A percentile compares a stretch with the other conserved stretches of the same genome.
Conservation (phyloP, 2,329 filamentous ascomycete genomes). For the Metarhizium anisopliae region DNA sequence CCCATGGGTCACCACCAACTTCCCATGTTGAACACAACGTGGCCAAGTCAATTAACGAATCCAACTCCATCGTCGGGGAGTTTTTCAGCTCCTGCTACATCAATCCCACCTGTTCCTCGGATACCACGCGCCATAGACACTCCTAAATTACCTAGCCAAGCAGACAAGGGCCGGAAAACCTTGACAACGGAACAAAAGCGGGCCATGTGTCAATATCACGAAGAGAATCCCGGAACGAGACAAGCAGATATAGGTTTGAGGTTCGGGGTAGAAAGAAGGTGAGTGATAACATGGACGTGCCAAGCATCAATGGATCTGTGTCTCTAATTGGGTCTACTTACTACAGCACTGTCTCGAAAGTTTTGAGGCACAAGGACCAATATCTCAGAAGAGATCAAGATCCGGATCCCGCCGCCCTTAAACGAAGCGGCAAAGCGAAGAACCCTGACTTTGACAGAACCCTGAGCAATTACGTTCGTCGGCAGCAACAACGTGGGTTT, state of each 20-base stretch:
- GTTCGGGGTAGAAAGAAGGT: conserved; percentile 98
- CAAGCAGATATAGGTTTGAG: conserved; percentile 93
- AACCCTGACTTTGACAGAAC: conserved; percentile 87
- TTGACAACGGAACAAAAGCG: conserved; percentile 85
- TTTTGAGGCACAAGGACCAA: conserved; percentile 87
- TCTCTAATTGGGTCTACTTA: background rate
- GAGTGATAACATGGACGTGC: conserved; percentile 22
- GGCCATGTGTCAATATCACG: conserved; percentile 88
- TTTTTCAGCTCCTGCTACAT: conserved; percentile 50
- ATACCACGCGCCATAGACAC: conserved; percentile 30
- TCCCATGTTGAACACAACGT: conserved; percentile 63
- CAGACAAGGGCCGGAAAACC: conserved; percentile 67
- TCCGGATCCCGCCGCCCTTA: conserved; percentile 49
- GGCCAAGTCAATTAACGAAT: conserved; percentile 77
- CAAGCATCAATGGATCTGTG: background rate
- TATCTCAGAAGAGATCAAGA: conserved; percentile 80
- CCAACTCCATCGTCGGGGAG: conserved; percentile 43
- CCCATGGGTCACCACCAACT: conserved; percentile 50
- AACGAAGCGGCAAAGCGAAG: conserved; percentile 68
- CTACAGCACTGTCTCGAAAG: conserved; percentile 92
- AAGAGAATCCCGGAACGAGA: conserved; percentile 82
- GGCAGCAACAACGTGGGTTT: conserved; percentile 67
- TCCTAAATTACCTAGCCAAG: conserved; percentile 26
- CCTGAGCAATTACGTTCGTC: conserved; percentile 77
- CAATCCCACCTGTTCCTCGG: conserved; percentile 49